phyloP scores from a whole-genome alignment of 2,329 filamentous ascomycete genomes.

The Colletotrichum lentis region DNA sequence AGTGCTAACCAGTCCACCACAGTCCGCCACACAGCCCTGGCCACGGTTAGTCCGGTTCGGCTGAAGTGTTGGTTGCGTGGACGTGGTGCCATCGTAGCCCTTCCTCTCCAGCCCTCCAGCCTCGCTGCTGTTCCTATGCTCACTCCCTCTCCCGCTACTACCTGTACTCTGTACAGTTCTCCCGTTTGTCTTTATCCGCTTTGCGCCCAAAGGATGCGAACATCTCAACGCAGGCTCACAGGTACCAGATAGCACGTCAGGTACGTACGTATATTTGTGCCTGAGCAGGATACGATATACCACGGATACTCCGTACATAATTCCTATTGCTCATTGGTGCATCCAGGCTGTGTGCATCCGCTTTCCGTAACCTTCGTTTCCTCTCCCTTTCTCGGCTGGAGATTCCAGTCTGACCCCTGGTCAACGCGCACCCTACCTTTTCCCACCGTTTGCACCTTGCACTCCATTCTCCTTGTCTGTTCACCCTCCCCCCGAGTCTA shows the following conservation, averaged over 20 bases:
- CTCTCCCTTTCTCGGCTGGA: slow-evolving; percentile 37
- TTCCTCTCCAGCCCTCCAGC: slow-evolving; percentile 23
- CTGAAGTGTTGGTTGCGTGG: slow-evolving; percentile 36
- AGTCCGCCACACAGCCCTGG: slow-evolving; percentile 13
- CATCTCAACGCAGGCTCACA: slow-evolving; percentile 19
- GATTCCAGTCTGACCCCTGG: slow-evolving; percentile 36
- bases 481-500: slow-evolving; percentile 12
- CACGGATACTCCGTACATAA: too few relatives aligned
- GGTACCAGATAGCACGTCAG: slow-evolving; percentile 28
- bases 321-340: slow-evolving; percentile 14
- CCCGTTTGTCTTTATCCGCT: slow-evolving; percentile 6
- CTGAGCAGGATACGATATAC: slow-evolving; percentile 8
- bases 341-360: slow-evolving; percentile 36
- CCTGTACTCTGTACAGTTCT: not conserved
- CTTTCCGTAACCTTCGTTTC: slow-evolving; percentile 31
- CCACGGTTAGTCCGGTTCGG: slow-evolving; percentile 23
- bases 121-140: slow-evolving; percentile 26
- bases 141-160: slow-evolving; percentile 14
- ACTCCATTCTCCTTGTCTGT: slow-evolving; percentile 18
- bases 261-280: slow-evolving; percentile 25
- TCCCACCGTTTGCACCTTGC: slow-evolving; percentile 36
- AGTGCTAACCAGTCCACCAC: slow-evolving; percentile 7
- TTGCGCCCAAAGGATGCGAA: slow-evolving; percentile 9
- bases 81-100: slow-evolving; percentile 31
- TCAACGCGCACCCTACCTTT: slow-evolving; percentile 33